A percentile compares a stretch with the other conserved stretches of the same genome.
Conservation (phyloP, 73 alveolate genomes). For the Paramecium caudatum region DNA sequence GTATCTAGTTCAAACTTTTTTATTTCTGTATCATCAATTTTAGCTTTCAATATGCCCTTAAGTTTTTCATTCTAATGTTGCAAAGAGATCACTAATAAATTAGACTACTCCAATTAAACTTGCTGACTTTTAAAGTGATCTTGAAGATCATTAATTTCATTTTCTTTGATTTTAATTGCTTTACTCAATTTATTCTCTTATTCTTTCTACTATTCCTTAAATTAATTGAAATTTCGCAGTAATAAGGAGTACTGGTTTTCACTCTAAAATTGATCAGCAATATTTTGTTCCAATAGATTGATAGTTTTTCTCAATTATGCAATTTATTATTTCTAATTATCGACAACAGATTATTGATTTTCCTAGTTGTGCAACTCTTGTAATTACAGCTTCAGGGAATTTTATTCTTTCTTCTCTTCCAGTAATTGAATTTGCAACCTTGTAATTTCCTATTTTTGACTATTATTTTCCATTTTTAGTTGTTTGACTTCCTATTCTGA, state of each 20-base stretch:
- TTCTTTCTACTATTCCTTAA: conserved; percentile 8
- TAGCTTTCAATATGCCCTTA: neutral
- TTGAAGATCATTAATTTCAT: neutral
- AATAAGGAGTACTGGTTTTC: neutral
- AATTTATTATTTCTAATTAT: neutral
- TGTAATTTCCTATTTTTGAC: neutral
- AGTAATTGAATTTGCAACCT: neutral
- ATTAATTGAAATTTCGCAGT: neutral
- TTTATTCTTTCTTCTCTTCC: neutral
- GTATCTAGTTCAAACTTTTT: neutral
- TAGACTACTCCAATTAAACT: conserved; percentile 6
- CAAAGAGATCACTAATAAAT: neutral
- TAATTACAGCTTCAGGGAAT: neutral
- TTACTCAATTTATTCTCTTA: neutral
- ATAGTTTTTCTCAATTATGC: conserved; percentile 56
- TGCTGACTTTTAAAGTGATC: neutral
- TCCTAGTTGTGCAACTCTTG: neutral
- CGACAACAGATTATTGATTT: neutral
- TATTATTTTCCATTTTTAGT: neutral
- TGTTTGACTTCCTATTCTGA: neutral
- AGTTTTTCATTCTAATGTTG: conserved; percentile 8
- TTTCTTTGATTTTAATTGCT: neutral
- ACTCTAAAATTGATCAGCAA: conserved; percentile 21
- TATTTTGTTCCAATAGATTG: conserved; percentile 4
- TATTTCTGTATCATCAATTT: conserved; percentile 1